A percentile compares a stretch with the other conserved stretches of the same genome.
phyloP scores from a whole-genome alignment of 164 flowering plant species.

The Stephania cephalantha region DNA sequence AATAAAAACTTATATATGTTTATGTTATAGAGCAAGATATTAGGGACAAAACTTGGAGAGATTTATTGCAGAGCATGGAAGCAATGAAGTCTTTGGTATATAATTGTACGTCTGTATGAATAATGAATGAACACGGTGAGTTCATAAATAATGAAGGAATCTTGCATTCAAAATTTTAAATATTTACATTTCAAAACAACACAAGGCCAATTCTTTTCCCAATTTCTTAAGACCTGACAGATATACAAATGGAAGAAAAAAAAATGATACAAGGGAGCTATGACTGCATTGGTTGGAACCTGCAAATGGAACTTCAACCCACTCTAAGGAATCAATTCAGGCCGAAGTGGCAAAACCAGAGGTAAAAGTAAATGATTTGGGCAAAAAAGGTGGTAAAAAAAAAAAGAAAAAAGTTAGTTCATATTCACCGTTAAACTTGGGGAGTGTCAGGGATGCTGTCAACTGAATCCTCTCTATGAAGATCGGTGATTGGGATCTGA shows the following conservation, averaged over 20 bases:
- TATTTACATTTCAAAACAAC: conserved; percentile 5
- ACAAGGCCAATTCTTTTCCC: background rate
- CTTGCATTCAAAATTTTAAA: background rate
- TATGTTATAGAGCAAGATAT: background rate
- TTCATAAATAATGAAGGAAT: background rate
- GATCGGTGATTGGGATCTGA: conserved; percentile 30
- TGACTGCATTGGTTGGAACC: conserved; percentile 5
- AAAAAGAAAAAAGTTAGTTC: background rate
- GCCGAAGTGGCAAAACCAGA: conserved; percentile 6
- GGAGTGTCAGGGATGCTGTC: conserved; percentile 43
- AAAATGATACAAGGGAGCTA: conserved; percentile 11
- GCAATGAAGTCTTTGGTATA: background rate
- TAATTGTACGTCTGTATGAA: background rate
- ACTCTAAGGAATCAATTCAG: background rate
- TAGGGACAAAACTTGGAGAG: background rate
- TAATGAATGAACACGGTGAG: background rate
- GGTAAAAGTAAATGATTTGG: background rate
- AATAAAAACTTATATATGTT: no score
- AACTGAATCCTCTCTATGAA: conserved; percentile 49
- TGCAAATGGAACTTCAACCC: conserved; percentile 6
- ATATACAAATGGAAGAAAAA: conserved; percentile 12
- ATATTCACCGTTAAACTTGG: conserved; percentile 28
- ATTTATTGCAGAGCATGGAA: background rate
- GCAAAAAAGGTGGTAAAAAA: background rate
- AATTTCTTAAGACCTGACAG: background rate